phyloP scores from a whole-genome alignment of 306 rosid genomes.

The Vachellia collinsii region DNA sequence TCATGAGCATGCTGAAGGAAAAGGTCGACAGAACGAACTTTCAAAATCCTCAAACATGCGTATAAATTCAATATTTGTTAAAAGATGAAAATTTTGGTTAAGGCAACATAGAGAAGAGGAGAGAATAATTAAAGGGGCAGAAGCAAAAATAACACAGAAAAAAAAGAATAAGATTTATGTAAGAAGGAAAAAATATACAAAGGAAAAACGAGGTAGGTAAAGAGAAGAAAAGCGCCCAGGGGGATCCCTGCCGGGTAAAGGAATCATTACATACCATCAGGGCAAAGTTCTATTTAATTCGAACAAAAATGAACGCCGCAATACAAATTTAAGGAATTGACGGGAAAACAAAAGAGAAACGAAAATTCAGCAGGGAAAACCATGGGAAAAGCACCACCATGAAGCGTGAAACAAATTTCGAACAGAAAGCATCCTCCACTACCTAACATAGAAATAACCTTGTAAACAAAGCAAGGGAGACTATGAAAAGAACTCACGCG shows the following conservation, averaged over 20 bases:
- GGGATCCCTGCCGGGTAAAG: not conserved
- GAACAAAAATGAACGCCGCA: conserved; percentile 10
- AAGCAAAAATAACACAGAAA: too few species aligned
- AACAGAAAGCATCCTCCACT: conserved; percentile 39
- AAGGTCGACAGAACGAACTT: not conserved
- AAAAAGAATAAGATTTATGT: not conserved
- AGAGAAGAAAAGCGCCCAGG: not conserved
- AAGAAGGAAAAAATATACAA: not conserved
- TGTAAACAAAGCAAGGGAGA: conserved; percentile 26
- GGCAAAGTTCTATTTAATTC: conserved; percentile 19
- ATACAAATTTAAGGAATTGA: conserved; percentile 13
- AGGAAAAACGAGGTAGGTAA: not conserved
- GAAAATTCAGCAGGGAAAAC: not conserved
- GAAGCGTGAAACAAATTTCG: conserved; percentile 34
- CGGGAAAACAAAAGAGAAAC: not conserved
- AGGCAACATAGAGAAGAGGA: not conserved
- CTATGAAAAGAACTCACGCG: conserved; percentile 10
- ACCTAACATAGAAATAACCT: conserved; percentile 50
- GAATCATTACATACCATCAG: conserved; percentile 16
- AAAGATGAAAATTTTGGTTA: conserved; percentile 9
- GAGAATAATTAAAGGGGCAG: not conserved
- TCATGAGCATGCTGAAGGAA: not conserved
- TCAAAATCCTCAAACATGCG: not conserved
- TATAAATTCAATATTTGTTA: not conserved
- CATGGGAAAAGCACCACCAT: conserved; percentile 23